Base-by-base conservation (phyloP, 176 grass and related monocot species). In the Oryza coarctata region DNA sequence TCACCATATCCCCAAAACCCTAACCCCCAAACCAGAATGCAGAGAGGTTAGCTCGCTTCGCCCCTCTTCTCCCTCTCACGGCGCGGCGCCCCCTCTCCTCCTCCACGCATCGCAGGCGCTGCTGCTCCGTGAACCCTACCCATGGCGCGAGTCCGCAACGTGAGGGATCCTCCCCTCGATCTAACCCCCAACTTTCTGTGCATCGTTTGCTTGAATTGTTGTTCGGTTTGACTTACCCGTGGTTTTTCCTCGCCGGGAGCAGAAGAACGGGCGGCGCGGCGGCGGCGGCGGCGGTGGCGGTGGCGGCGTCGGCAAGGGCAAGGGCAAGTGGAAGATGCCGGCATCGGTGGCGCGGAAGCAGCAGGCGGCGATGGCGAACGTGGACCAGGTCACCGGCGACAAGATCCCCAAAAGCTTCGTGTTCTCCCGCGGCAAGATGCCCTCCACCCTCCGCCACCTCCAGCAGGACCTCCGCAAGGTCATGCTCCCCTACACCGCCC, bases 331-430 rank as follows among this genome's bases (percentile, higher is more conserved):
- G 47, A 91, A 89, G 68, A 60, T 87, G 20, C 76, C 88, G 1
- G 80, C 75, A 63, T 68, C 67, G n/a, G 77, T 74, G n/a, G 77
- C 52, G 67, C 87, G 89, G 83, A 98, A 98, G 52, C 90, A 95
- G 88, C 79, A 85, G 82, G 86, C 80, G 0, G 71, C 69, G 18
- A 34, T 43, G 79, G 86, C 86, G 13, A 82, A 64, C 72, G 92
- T 98, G 14, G 88, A 98, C 82, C 90, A 95, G 81, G 85, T 98
- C 63, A 95, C 88, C n/a, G 90, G 95, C 6, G 72, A 63, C 50
- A 98, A 89, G 90, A 91, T 98, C 73, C 95, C 95, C 2, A 93
- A 93, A 88, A 98, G 92, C 79, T 98, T 98, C 28, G 90, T 98
- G 14, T 98, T 98, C 66, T 84, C 88, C 5, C 90, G 95, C 35